Percentiles rank a stretch among this genome's conserved stretches.
These are phyloP conservation scores for Rhodamnia argentea DNA, from an alignment of 345 rosid genomes.

Conservation along the genomic window DNA sequence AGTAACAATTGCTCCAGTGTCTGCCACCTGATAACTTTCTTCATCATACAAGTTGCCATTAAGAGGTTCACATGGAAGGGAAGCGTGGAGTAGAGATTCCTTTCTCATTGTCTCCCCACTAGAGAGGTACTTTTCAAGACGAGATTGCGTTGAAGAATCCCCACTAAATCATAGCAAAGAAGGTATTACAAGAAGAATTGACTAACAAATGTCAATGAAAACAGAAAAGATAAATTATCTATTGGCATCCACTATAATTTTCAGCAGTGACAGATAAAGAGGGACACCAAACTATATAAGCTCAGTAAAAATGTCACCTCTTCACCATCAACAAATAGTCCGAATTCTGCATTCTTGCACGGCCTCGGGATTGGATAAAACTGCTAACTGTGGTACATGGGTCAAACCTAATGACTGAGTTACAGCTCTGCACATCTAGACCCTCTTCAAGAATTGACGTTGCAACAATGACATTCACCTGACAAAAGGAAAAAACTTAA, in stretches of 20 bases:
- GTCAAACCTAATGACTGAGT: constrained; percentile 78
- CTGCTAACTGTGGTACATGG: constrained; percentile 74
- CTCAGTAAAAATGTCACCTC: constrained; percentile 18
- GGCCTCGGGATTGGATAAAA: constrained; percentile 97
- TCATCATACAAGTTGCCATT: constrained; percentile 16
- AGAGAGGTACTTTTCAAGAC: constrained; percentile 42
- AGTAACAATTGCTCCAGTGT: constrained; percentile 55
- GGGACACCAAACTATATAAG: background rate
- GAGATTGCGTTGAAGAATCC: constrained; percentile 35
- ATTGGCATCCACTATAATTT: background rate
- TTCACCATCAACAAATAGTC: constrained; percentile 73
- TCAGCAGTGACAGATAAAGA: background rate
- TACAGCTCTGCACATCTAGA: constrained; percentile 86
- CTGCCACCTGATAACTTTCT: constrained; percentile 31
- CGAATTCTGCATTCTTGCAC: constrained; percentile 82
- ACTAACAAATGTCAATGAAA: background rate
- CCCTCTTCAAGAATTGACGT: constrained; percentile 99
- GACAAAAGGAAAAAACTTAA: background rate
- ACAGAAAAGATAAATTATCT: background rate
- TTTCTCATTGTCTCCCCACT: constrained; percentile 71
- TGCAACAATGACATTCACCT: constrained; percentile 84
- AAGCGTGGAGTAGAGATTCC: constrained; percentile 50
- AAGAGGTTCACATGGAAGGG: constrained; percentile 46
- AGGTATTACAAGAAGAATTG: background rate
- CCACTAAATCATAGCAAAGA: constrained; percentile 25